A percentile compares a stretch with the other conserved stretches of the same genome.
Evolutionary conservation across 2,329 filamentous ascomycete genomes (phyloP).

Genomic region (Laburnicola sp.): DNA sequence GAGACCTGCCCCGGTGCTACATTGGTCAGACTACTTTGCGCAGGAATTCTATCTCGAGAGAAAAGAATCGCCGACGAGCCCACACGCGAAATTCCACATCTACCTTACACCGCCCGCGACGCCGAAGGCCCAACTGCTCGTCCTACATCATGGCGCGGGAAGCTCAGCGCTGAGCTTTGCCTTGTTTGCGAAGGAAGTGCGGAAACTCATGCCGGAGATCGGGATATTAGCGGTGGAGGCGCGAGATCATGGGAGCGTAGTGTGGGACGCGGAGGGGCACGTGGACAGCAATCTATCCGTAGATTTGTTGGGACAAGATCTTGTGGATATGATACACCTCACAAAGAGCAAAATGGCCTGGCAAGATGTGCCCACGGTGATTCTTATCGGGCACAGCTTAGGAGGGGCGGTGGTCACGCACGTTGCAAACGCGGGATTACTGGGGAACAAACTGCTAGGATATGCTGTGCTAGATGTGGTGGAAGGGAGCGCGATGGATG

Average conservation of each 20-base stretch:
- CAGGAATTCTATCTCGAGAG: conserved; percentile 76
- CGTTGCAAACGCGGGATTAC: conserved; percentile 67
- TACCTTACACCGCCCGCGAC: conserved; percentile 78
- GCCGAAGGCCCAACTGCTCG: conserved; percentile 76
- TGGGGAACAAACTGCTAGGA: conserved; percentile 73
- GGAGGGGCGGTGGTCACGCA: conserved; percentile 91
- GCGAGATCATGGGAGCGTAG: conserved; percentile 78
- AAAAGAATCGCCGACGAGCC: conserved; percentile 38
- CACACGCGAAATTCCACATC: conserved; percentile 71
- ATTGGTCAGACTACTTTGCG: conserved; percentile 90
- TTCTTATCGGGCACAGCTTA: conserved; percentile 89
- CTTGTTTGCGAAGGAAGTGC: conserved; percentile 74
- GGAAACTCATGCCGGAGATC: conserved; percentile 73
- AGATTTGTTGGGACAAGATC: conserved; percentile 70
- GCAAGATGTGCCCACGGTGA: conserved; percentile 70
- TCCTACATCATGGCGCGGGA: conserved; percentile 92
- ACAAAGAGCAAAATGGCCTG: conserved; percentile 72
- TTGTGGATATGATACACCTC: conserved; percentile 69
- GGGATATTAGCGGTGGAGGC: conserved; percentile 86
- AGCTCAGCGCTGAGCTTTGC: conserved; percentile 94
- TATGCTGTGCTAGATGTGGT: conserved; percentile 94
- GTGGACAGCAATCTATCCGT: conserved; percentile 69
- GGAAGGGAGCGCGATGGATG: conserved; percentile 92
- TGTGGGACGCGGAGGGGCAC: conserved; percentile 43
- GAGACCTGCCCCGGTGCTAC: conserved; percentile 62